These are phyloP conservation scores for Rhododendron williamsianum DNA, from an alignment of 148 eudicot species.

Conservation along the genomic window DNA sequence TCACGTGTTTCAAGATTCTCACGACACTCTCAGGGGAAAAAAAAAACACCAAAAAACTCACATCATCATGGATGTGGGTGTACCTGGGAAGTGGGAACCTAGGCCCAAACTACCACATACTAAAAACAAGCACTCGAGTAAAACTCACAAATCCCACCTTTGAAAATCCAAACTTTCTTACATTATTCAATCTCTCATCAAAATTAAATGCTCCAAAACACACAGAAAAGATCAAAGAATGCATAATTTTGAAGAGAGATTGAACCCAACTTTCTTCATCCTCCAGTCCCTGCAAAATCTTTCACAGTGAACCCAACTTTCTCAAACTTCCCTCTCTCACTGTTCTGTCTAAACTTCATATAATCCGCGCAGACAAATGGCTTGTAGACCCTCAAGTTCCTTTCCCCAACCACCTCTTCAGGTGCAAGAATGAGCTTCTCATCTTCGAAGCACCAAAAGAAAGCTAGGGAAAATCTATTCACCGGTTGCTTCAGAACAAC, in stretches of 20 bases:
- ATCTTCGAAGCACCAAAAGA: constrained; percentile 85
- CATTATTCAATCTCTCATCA: not conserved
- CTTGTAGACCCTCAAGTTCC: constrained; percentile 44
- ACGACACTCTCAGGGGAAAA: not conserved
- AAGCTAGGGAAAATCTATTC: constrained; percentile 62
- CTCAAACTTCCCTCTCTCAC: constrained; percentile 61
- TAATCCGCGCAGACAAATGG: constrained; percentile 62
- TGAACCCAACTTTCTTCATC: not conserved
- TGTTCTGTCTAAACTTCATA: constrained; percentile 55
- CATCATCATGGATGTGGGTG: not conserved
- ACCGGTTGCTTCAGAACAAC: constrained; percentile 43
- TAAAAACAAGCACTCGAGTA: not conserved
- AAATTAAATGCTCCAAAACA: not conserved
- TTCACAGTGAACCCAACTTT: constrained; percentile 61
- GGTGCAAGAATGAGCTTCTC: constrained; percentile 69
- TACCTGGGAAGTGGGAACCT: too few relatives aligned
- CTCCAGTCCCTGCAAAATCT: constrained; percentile 53
- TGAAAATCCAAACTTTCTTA: not conserved
- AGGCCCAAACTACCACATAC: not conserved
- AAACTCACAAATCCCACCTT: not conserved
- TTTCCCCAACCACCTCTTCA: constrained; percentile 66
- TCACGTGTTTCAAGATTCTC: not conserved
- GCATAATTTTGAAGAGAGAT: too few relatives aligned
- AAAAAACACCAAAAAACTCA: too few relatives aligned
- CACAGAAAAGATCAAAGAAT: not conserved